Evolutionary conservation across 1,284 basidiomycete genomes (phyloP), one percentile per base, ranked within the genome.

Genomic region (Rhodotorula glutinis): DNA sequence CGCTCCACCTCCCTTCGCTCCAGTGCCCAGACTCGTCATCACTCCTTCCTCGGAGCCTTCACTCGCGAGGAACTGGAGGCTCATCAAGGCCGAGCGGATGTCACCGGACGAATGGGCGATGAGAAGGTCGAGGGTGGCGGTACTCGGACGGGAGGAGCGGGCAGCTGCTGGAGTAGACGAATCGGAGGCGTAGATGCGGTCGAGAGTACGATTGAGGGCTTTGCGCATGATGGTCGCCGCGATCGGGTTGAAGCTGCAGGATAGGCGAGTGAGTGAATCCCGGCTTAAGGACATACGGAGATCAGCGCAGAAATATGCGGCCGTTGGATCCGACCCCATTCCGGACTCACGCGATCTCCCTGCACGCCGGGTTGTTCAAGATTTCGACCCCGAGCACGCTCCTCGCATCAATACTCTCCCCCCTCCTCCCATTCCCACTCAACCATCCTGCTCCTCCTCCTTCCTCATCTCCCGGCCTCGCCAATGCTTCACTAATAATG

Each of bases 71-170:
- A 98, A 91, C 75, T 98, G 91, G 7, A 98, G 82, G 0, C 89
- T 87, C 86, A 94, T 98, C 69, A 96, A 85, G 0, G 94, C 95
- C 65, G 89, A 91, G 49, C 95, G 83, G 25, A 98, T 89, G 76
- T 98, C 95, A 0, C 95, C 95, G 74, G 88, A 88, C 0, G 89
- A 85, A 0, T 89, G 86, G 53, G 88, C 85, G 2, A 92, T 85
- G 61, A 97, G 83, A 9, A 87, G 78, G 62, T 93, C 87, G 1
- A 96, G 74, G 0, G 86, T 82, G 2, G 57, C 30, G 58, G 47
- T 23, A 59, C 69, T 43, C 21, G 57, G 49, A 19, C 49, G 49
- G 14, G 47, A 27, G 4, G 30, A n/a, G 0, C 29, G 52, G 8
- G n/a, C n/a, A n/a, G 29, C 29, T 33, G 29, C 11, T 19, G 29